A percentile compares a stretch with the other conserved stretches of the same genome.
Conservation (phyloP, 805 yeast species). For the Kodamaea hsintzibuensis region DNA sequence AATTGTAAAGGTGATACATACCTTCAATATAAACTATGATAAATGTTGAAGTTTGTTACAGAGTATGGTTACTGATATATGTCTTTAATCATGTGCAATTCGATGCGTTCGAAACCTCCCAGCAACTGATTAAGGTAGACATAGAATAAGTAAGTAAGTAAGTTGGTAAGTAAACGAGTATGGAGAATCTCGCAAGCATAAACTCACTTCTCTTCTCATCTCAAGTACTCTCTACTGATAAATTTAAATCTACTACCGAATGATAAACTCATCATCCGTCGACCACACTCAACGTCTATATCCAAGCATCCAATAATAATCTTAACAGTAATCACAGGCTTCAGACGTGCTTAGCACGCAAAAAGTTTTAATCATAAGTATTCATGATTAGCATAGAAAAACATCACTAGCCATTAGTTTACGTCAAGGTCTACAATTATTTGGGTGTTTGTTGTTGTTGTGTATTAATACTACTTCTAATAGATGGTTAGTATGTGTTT, state of each 20-base stretch:
- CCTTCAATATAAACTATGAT: too few relatives aligned
- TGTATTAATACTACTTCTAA: neutral
- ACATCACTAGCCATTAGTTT: slow-evolving; percentile 47
- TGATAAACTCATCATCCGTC: neutral
- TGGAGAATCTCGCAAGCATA: too few relatives aligned
- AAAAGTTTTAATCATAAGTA: slow-evolving; percentile 43
- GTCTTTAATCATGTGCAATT: neutral
- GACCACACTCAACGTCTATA: too few relatives aligned
- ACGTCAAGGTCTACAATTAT: slow-evolving; percentile 14
- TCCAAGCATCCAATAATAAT: neutral
- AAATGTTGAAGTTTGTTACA: too few relatives aligned
- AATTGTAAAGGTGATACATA: too few relatives aligned
- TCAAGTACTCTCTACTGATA: too few relatives aligned
- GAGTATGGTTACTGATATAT: too few relatives aligned
- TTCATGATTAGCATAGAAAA: slow-evolving; percentile 66
- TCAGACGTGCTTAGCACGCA: slow-evolving; percentile 36
- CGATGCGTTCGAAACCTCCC: neutral
- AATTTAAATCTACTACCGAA: too few relatives aligned
- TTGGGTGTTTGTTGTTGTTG: neutral
- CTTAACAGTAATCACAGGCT: slow-evolving; percentile 18
- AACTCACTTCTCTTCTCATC: too few relatives aligned
- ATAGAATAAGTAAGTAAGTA: too few relatives aligned
- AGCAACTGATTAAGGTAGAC: too few relatives aligned
- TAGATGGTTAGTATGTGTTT: slow-evolving; percentile 15
- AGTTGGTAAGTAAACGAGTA: too few relatives aligned